Conservation (phyloP, 768 basidiomycete species). For the Suillus paluster region DNA sequence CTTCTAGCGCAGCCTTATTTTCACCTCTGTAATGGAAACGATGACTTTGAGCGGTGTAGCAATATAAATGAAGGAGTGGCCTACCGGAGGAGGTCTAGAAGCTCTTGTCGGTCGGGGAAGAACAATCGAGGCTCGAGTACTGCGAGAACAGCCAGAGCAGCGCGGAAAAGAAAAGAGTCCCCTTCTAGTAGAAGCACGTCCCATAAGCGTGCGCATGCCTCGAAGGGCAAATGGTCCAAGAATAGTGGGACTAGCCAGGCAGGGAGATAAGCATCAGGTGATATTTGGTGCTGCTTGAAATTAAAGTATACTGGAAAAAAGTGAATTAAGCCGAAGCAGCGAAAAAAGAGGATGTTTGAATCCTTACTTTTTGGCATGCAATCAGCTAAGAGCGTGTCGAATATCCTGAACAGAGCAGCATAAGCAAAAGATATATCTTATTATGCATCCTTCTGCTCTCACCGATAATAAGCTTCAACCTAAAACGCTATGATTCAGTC, state of each 20-base stretch:
- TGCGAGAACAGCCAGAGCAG: constrained; percentile 79
- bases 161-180: constrained; percentile 87
- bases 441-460: constrained; percentile 15
- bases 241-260: constrained; percentile 86
- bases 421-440: not conserved
- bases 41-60: constrained; percentile 14
- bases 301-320: constrained; percentile 79
- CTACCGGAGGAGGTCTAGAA: constrained; percentile 78
- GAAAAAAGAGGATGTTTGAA: not conserved
- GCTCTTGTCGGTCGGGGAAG: constrained; percentile 81
- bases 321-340: not conserved
- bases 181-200: constrained; percentile 88
- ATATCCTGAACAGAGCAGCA: constrained; percentile 59
- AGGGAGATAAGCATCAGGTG: constrained; percentile 80
- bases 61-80: constrained; percentile 21
- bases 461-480: constrained; percentile 95
- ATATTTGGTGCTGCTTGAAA: constrained; percentile 92
- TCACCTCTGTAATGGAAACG: constrained; percentile 60
- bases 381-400: constrained; percentile 90
- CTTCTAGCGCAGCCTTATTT: constrained; percentile 81
- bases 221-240: constrained; percentile 86
- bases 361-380: constrained; percentile 89
- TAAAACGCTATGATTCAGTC: constrained; percentile 39
- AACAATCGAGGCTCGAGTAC: constrained; percentile 86
- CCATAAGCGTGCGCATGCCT: constrained; percentile 88